These are phyloP conservation scores for Amphirosellinia nigrospora DNA, from an alignment of 495 filamentous ascomycete genomes.

Conservation along the genomic window DNA sequence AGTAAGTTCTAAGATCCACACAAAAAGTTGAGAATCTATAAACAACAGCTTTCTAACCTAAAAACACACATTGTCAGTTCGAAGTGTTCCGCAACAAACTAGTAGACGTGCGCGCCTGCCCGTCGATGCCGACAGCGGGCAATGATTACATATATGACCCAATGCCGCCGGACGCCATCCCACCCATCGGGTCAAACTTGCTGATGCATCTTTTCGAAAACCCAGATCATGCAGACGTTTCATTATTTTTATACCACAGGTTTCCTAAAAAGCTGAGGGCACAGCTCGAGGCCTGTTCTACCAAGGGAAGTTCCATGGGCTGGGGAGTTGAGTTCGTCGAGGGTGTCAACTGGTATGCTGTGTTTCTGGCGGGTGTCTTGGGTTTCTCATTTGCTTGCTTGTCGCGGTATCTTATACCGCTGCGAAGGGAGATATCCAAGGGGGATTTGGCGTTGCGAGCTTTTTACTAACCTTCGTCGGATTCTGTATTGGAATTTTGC, in stretches of 20 bases:
- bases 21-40: no score
- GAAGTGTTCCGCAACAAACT: slow-evolving; percentile 18
- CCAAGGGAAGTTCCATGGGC: slow-evolving; percentile 17
- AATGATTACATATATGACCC: slow-evolving; percentile 13
- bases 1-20: slow-evolving; percentile 1
- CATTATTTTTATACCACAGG: slow-evolving; percentile 8
- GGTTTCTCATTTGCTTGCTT: slow-evolving; percentile 13
- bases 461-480: slow-evolving; percentile 11
- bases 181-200: slow-evolving; percentile 12
- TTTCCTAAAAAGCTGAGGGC: slow-evolving; percentile 13
- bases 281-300: slow-evolving; percentile 18
- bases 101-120: slow-evolving; percentile 13
- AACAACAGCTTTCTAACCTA: background rate
- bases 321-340: slow-evolving; percentile 14
- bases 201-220: slow-evolving; percentile 20
- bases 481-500: slow-evolving; percentile 6
- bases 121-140: background rate
- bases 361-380: slow-evolving; percentile 1
- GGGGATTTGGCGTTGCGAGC: slow-evolving; percentile 13
- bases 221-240: slow-evolving; percentile 15
- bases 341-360: slow-evolving; percentile 15
- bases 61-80: background rate
- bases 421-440: slow-evolving; percentile 15
- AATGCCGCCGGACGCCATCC: slow-evolving; percentile 11
- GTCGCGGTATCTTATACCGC: slow-evolving; percentile 3